Evolutionary conservation across 83 land plant species (phyloP).

Genomic region (Diphasiastrum complanatum): DNA sequence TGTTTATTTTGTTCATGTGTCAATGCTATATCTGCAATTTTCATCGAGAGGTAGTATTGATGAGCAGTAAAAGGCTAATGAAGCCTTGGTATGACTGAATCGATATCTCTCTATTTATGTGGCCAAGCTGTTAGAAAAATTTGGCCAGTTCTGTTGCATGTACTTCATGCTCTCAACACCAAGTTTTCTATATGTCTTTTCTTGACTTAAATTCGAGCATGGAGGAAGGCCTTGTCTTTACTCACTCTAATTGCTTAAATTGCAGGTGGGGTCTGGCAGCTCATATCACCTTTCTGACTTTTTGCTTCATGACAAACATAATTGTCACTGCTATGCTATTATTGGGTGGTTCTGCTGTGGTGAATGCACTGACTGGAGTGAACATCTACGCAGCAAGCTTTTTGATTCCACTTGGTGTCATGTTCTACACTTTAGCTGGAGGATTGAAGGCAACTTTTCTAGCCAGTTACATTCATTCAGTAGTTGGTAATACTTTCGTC

Average conservation of each 20-base stretch:
- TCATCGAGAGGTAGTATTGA: background rate
- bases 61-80: background rate
- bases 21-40: background rate
- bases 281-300: slow-evolving; percentile 27
- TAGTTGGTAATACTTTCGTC: slow-evolving; percentile 11
- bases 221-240: background rate
- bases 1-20: slow-evolving; percentile 2
- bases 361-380: slow-evolving; percentile 29
- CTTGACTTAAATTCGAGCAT: background rate
- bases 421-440: slow-evolving; percentile 35
- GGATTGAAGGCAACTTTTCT: slow-evolving; percentile 39
- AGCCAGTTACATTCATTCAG: slow-evolving; percentile 31
- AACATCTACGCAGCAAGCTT: slow-evolving; percentile 35
- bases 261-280: slow-evolving; percentile 24
- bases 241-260: background rate
- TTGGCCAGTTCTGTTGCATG: background rate
- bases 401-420: slow-evolving; percentile 29
- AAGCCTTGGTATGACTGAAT: background rate
- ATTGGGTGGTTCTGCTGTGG: slow-evolving; percentile 34
- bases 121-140: background rate
- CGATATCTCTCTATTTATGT: background rate
- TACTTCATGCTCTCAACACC: background rate
- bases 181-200: background rate
- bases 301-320: slow-evolving; percentile 36
- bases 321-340: slow-evolving; percentile 30